A percentile compares a stretch with the other conserved stretches of the same genome.
phyloP scores from a whole-genome alignment of 2,329 filamentous ascomycete species.

The Daldinia sp. region DNA sequence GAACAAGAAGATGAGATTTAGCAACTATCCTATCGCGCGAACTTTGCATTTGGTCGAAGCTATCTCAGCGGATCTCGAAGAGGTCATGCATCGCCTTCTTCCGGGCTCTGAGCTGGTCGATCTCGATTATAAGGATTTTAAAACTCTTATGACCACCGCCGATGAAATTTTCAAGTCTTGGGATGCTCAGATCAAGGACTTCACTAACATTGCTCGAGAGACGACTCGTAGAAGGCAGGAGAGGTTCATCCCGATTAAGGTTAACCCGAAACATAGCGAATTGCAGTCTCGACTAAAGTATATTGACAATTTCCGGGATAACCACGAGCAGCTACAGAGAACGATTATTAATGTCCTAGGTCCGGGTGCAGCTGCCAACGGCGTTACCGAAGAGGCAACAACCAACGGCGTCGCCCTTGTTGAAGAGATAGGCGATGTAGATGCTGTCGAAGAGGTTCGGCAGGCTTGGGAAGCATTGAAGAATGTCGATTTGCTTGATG shows the following conservation, averaged over 20 bases:
- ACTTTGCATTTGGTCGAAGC: slow-evolving; percentile 95
- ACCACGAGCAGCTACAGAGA: slow-evolving; percentile 95
- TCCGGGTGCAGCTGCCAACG: slow-evolving; percentile 68
- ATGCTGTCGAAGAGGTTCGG: slow-evolving; percentile 94
- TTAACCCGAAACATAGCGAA: slow-evolving; percentile 84
- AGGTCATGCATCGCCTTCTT: slow-evolving; percentile 83
- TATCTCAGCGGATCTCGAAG: slow-evolving; percentile 91
- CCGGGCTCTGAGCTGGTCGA: slow-evolving; percentile 90
- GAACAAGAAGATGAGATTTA: slow-evolving; percentile 97
- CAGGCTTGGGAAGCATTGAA: slow-evolving; percentile 94
- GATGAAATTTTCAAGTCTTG: slow-evolving; percentile 89
- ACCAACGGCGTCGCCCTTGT: slow-evolving; percentile 74
- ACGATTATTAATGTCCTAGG: slow-evolving; percentile 98
- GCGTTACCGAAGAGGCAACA: slow-evolving; percentile 58
- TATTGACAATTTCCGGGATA: slow-evolving; percentile 91
- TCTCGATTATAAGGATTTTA: slow-evolving; percentile 90
- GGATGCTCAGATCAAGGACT: slow-evolving; percentile 97
- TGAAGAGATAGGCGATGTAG: slow-evolving; percentile 95
- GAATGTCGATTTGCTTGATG: slow-evolving; percentile 94
- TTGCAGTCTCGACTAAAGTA: slow-evolving; percentile 93
- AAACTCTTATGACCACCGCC: slow-evolving; percentile 81
- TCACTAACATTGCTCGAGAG: slow-evolving; percentile 96
- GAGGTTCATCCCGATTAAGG: slow-evolving; percentile 99
- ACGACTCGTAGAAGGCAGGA: slow-evolving; percentile 92
- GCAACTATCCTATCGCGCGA: slow-evolving; percentile 91